Base-by-base conservation (phyloP, 2,329 filamentous ascomycete genomes). In the Diaporthe sp. region DNA sequence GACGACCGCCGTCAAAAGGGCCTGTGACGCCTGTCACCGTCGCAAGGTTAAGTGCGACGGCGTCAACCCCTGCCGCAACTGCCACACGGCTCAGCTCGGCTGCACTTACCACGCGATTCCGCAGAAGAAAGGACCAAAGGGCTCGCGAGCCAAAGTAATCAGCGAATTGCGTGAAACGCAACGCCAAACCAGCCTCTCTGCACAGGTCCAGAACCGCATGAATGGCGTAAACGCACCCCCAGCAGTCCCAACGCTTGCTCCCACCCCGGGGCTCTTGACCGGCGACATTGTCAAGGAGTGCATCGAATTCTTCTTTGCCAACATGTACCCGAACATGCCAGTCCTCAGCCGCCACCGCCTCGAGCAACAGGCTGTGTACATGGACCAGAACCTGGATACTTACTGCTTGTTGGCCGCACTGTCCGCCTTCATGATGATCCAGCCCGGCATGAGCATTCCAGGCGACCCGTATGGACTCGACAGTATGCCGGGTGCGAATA, bases 91-190 rank as follows among this genome's bases (percentile, higher is more conserved):
- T 9, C 89, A 91, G 80, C 87, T 94, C 25, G 87, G 89, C 17
- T 95, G 93, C 86, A 94, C 92, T 42, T 95, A 94, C 87, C 92
- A 94, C 85, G 91, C 92, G 46, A 91, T 94, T 49, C 92, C 92
- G 2, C 93, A 94, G 84, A 94, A 94, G 85, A 94, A 94, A 83
- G 93, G 93, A 1, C 93, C 93, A 58, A 94, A 94, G 84, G 93
- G 93, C 78, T 93, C 92, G 44, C 87, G 92, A 76, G 93, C 93
- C 70, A 95, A 94, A 83, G 92, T 95, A 75, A 93, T 95, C 83
- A 94, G 92, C 80, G 92, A 94, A 81, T 83, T 95, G 76, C 90
- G 93, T 78, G 92, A 93, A 80, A 93, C 88, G 0, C 92, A 94
- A 80, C 89, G 91, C 79, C 90, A 92, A 81, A 92, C 90, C 25